Evolutionary conservation across 768 basidiomycete species (phyloP), one percentile per base, ranked within the genome.

Genomic region (Lentinula lateritia): DNA sequence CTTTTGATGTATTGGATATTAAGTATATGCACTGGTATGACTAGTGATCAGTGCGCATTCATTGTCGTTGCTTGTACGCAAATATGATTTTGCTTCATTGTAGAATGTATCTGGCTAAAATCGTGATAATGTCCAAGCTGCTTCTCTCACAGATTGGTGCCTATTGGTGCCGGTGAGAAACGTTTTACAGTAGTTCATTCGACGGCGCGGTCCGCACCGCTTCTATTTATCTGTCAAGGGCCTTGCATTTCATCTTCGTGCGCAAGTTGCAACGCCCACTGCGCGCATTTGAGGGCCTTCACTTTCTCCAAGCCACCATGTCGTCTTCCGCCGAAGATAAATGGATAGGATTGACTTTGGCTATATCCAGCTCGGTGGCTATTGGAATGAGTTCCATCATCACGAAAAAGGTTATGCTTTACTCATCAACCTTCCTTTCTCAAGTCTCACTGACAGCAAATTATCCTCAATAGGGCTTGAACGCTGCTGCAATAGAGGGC

Each of bases 341-440:
- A 70, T 89, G 86, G 69, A 85, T 91, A 54, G 89, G 89, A 20
- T 77, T 91, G 55, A 79, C 78, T 41, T 80, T 91, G 57, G 90
- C 89, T 52, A 72, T 90, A 56, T 80, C 82, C 7, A 79, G 84
- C 54, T 84, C 86, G 4, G 65, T 87, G 35, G 82, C 85, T 56
- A 91, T 91, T 63, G 89, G 89, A 23, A 84, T 86, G 20, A 89
- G 87, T 68, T 89, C 89, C 71, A 90, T 91, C 67, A 89, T 91
- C 66, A 91, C 89, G 13, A 91, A 91, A 76, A 91, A 89, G 84
- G 89, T 83, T 45, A 64, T 76, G 42, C 42, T 43, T 43, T 36
- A 45, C 46, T 46, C n/a, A 28, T 36, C 20, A 28, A 23, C 42
- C 38, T 45, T n/a, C 58, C 42, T 35, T 36, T 16, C 53, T 28